phyloP scores from a whole-genome alignment of 2,329 filamentous ascomycete genomes.

The Trichoderma aggressivum region DNA sequence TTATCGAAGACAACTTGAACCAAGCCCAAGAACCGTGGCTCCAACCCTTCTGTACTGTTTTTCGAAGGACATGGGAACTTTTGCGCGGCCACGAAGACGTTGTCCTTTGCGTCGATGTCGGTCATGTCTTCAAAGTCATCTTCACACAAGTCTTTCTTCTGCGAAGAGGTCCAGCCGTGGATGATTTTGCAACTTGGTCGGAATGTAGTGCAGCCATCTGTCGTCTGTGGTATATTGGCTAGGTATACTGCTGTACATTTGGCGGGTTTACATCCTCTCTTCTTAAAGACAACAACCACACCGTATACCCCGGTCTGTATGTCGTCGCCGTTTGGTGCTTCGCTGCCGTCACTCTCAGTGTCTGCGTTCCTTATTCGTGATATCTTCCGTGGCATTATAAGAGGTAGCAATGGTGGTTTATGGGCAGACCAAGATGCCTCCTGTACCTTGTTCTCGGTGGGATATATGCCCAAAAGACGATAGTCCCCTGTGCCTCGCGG shows the following conservation, averaged over 20 bases:
- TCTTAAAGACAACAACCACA: not conserved
- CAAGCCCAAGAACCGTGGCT: conserved; percentile 5
- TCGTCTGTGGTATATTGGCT: not conserved
- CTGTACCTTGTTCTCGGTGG: not conserved
- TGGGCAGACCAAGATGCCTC: not conserved
- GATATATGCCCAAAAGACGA: conserved; percentile 15
- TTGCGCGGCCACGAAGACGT: not conserved
- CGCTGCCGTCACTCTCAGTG: not conserved
- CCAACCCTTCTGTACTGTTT: not conserved
- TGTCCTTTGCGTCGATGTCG: not conserved
- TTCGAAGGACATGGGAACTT: not conserved
- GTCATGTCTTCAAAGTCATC: not conserved
- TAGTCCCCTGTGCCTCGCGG: conserved; percentile 9
- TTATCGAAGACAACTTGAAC: conserved; percentile 15
- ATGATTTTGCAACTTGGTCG: not conserved
- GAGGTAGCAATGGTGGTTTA: not conserved
- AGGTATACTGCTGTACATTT: conserved; percentile 10
- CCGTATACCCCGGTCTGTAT: not conserved
- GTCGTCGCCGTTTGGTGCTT: not conserved
- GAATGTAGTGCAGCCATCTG: not conserved
- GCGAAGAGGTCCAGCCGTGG: not conserved
- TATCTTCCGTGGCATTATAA: not conserved
- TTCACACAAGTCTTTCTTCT: not conserved
- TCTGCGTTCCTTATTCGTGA: not conserved
- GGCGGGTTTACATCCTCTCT: not conserved